Base-by-base conservation (phyloP, 306 rosid species). In the Dicorynia guianensis region DNA sequence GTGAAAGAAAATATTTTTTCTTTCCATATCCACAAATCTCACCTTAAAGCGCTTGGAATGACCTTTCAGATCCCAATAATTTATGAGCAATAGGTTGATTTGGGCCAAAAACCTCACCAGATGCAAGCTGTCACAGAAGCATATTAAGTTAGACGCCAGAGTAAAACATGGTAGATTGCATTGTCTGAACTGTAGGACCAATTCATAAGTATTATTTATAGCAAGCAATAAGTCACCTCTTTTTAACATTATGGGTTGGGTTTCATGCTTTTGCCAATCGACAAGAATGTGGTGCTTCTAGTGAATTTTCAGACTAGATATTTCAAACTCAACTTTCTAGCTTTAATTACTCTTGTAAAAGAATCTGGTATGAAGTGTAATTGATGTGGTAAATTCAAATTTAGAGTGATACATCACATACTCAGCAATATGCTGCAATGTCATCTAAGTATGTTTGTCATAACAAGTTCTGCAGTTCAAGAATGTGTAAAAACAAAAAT, bases 1-100 rank as follows among this genome's bases (percentile, higher is more conserved):
- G 1, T 0, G 50, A 62, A 33, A 42, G n/a, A 12, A 63, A 65
- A 75, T 38, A 17, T 10, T 18, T 48, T 58, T 62, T 69, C 30
- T 25, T 56, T 30, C 46, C 36, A 76, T 30, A 25, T 46, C 42
- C 48, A 69, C 60, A 83, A 82, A 76, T 69, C 74, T 25, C 33
- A 91, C 99, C 99, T 95, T 95, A 97, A 74, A 95, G 97, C 62
- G 99, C 97, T 85, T 90, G 88, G 35, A 92, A 38, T 42, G 99
- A 95, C 84, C 88, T 90, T 81, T 92, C 93, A 19, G 99, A 95
- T 70, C 99, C 99, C 86, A 95, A 75, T 38, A 95, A 83, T 72
- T 95, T 95, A 84, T 92, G 84, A 10, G 97, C 95, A 67, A 95
- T 20, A 9, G 99, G 99, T 86, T 95, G 99, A 87, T 95, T 76